These are phyloP conservation scores for Noccaea caerulescens DNA, from an alignment of 345 rosid genomes.

Conservation along the genomic window DNA sequence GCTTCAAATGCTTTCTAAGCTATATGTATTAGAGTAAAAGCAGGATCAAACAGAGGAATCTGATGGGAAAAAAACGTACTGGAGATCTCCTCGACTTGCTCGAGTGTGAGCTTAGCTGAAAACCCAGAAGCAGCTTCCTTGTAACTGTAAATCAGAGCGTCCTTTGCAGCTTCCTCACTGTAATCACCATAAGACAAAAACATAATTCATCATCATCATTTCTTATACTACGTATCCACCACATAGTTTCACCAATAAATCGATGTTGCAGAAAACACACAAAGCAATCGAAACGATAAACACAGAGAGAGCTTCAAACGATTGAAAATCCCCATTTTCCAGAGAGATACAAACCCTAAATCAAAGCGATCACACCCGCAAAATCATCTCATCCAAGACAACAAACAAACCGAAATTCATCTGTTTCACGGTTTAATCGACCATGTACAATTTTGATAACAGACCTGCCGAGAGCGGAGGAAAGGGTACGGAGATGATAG, in stretches of 20 bases:
- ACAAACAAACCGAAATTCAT: neutral
- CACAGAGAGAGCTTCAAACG: too few relatives aligned
- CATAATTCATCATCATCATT: neutral
- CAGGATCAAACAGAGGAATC: neutral
- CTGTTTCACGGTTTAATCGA: neutral
- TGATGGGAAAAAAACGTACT: constrained; percentile 47
- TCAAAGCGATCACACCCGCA: neutral
- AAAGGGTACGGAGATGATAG: constrained; percentile 71
- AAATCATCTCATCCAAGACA: neutral
- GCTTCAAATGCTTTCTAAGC: neutral
- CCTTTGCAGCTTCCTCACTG: constrained; percentile 84
- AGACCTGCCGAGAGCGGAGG: constrained; percentile 80
- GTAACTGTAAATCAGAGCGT: constrained; percentile 74
- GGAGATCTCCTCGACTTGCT: constrained; percentile 68
- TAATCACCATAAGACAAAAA: neutral
- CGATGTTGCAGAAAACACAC: neutral
- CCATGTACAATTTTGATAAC: neutral
- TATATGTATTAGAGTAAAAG: neutral
- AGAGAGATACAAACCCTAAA: neutral
- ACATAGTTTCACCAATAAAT: neutral
- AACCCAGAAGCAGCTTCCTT: constrained; percentile 86
- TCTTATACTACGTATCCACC: neutral
- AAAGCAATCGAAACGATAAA: neutral
- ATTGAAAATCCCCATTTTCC: neutral
- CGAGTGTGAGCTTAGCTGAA: constrained; percentile 84